Evolutionary conservation across 441 rosid genomes (phyloP).

Genomic region (Jatropha podagrica): DNA sequence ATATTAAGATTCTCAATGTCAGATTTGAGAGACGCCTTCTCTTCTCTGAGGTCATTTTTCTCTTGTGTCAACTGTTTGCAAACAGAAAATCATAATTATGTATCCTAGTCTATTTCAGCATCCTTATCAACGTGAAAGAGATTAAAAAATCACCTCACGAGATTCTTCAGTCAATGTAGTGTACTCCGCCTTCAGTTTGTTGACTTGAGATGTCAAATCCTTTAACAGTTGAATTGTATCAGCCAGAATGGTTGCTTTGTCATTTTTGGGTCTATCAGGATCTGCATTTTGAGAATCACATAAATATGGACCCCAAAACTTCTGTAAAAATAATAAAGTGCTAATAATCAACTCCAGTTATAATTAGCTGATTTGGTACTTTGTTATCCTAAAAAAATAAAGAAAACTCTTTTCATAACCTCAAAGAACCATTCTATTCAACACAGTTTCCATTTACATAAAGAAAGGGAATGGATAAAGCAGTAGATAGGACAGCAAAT

Average conservation of each 20-base stretch:
- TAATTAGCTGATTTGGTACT: not conserved
- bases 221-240: constrained; percentile 79
- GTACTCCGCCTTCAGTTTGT: constrained; percentile 71
- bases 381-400: too few species aligned
- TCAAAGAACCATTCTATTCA: not conserved
- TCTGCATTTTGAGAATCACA: constrained; percentile 42
- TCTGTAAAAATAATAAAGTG: not conserved
- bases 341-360: not conserved
- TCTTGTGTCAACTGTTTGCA: constrained; percentile 69
- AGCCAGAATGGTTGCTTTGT: constrained; percentile 75
- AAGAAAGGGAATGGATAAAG: not conserved
- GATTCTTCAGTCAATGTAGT: constrained; percentile 70
- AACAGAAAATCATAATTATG: not conserved
- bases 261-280: constrained; percentile 87
- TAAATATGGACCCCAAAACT: not conserved
- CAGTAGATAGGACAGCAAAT: not conserved
- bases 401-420: not conserved
- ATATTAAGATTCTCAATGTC: constrained; percentile 68
- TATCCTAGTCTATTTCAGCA: not conserved
- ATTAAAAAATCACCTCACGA: constrained; percentile 52
- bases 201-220: constrained; percentile 76
- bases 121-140: not conserved
- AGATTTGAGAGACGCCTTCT: constrained; percentile 70
- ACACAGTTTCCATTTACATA: not conserved
- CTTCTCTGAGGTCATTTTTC: constrained; percentile 86